Base-by-base conservation (phyloP, 2,329 filamentous ascomycete genomes). In the Plenodomus tracheiphilus region DNA sequence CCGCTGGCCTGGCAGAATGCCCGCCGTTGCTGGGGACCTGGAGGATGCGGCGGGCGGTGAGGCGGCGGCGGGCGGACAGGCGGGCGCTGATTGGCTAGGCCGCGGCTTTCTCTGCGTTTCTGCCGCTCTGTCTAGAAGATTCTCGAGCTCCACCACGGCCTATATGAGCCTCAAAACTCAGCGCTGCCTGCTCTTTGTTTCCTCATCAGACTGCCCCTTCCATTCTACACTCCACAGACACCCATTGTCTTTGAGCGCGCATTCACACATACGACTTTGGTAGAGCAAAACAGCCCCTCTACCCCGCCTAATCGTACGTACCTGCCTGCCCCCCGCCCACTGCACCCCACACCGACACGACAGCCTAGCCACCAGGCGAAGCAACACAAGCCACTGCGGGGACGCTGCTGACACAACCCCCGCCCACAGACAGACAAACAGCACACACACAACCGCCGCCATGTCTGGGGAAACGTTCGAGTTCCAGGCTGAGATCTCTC, bases 401-500 rank as follows among this genome's bases (percentile, higher is more conserved):
- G 43, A 47, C 19, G 41, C 38, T 38, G 15, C 53, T 59, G 47
- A 54, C 54, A 39, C 43, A 32, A 32, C 22, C n/a, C 20, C 30
- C n/a, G n/a, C 22, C 38, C 41, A 11, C 49, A 62, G 57, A 46
- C 53, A 45, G 53, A 48, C 39, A 46, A 49, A 32, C 28, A 32
- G 7, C 52, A 55, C 51, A 41, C 55, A 53, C 52, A 59, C 47
- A 54, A 46, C 54, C 57, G 56, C 59, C 63, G 89, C 76, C 76
- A 96, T 96, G 90, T 79, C 91, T 78, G 70, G 75, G 64, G 92
- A 97, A 84, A 97, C 92, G 68, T 99, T 99, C 82, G 93, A 97
- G 88, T 99, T 97, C 84, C 94, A 99, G 88, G 94, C 94, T 88
- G 94, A 99, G 89, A 99, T 99, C 77, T 97, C 93, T 89, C 94